Conservation (phyloP, 768 basidiomycete species). For the Tulasnella sp. region DNA sequence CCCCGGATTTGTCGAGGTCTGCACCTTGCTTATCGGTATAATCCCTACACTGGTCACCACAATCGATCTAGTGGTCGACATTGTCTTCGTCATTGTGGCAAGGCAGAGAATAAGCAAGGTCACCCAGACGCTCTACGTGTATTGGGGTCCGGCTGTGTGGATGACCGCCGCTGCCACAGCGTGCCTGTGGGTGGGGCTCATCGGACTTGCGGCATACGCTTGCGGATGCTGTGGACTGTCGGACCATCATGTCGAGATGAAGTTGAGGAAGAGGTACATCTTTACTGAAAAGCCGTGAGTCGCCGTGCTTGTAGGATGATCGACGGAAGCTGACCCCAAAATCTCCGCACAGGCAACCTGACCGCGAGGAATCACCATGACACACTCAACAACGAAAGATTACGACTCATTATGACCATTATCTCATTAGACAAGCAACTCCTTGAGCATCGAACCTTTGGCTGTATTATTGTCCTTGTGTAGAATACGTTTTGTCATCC, state of each 20-base stretch:
- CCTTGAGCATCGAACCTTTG: neutral
- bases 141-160: slow-evolving; percentile 27
- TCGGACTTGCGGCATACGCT: slow-evolving; percentile 23
- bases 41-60: slow-evolving; percentile 53
- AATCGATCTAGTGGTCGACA: slow-evolving; percentile 58
- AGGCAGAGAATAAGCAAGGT: slow-evolving; percentile 42
- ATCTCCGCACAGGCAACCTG: neutral
- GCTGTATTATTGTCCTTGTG: neutral
- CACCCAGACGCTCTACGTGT: neutral
- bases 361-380: neutral
- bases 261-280: neutral
- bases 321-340: neutral
- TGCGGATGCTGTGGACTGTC: slow-evolving; percentile 28
- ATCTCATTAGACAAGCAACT: neutral
- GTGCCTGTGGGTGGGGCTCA: slow-evolving; percentile 23
- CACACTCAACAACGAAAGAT: neutral
- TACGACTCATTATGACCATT: neutral
- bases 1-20: slow-evolving; percentile 39
- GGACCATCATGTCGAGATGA: neutral
- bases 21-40: slow-evolving; percentile 57
- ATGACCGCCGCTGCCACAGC: slow-evolving; percentile 21
- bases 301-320: neutral
- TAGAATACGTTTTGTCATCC: slow-evolving; percentile 18
- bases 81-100: slow-evolving; percentile 57
- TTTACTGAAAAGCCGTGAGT: neutral